phyloP scores from a whole-genome alignment of 208 protist species.

The Strigomonas culicis region DNA sequence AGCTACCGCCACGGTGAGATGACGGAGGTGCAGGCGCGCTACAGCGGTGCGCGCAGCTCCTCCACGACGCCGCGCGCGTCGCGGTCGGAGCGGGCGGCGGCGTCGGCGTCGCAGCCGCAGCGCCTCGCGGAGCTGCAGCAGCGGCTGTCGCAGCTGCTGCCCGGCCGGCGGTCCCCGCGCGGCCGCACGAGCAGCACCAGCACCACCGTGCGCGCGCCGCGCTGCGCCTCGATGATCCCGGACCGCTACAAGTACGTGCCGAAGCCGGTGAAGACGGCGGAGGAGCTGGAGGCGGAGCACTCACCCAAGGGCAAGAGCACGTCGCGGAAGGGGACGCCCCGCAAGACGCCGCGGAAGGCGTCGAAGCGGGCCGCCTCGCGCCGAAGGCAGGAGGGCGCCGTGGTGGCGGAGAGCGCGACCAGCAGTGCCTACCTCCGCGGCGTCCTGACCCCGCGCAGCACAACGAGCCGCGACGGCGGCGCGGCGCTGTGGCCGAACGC shows the following conservation, averaged over 20 bases:
- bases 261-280: slow-evolving; percentile 27
- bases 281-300: slow-evolving; percentile 14
- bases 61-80: no score
- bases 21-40: slow-evolving; percentile 45
- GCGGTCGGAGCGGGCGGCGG: background rate
- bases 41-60: background rate
- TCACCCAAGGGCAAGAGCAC: background rate
- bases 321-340: background rate
- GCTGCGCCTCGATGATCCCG: slow-evolving; percentile 42
- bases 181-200: slow-evolving; percentile 2
- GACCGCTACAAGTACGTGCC: slow-evolving; percentile 56
- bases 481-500: slow-evolving; percentile 6
- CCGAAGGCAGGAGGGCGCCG: background rate
- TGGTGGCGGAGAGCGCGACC: background rate
- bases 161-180: background rate
- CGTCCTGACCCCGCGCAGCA: background rate
- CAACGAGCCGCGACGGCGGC: background rate
- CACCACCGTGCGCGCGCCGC: slow-evolving; percentile 19
- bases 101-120: background rate
- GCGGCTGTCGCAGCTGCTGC: slow-evolving; percentile 1
- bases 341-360: background rate
- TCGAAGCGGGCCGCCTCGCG: slow-evolving; percentile 10
- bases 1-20: slow-evolving; percentile 43
- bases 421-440: background rate
- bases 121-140: no score